Evolutionary conservation across 164 flowering plant species (phyloP).

Genomic region (Chimonanthus praecox): DNA sequence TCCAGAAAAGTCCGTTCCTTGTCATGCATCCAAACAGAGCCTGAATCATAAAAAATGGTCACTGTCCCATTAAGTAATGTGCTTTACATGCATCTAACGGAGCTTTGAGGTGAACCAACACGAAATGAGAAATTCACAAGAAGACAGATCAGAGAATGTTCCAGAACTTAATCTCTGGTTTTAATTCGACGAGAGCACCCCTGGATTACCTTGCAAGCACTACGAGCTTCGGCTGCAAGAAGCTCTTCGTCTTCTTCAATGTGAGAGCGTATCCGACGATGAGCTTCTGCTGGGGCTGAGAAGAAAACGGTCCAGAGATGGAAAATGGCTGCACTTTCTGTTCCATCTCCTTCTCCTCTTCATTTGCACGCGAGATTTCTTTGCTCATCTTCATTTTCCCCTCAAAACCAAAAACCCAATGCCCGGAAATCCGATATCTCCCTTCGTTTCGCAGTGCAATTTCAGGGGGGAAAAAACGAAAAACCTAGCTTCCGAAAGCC

Average conservation of each 20-base stretch:
- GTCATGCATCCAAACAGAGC: too few relatives aligned
- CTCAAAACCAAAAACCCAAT: background rate
- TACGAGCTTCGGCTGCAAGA: slow-evolving; percentile 58
- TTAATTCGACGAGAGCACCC: too few relatives aligned
- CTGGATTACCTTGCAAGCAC: slow-evolving; percentile 45
- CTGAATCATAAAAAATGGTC: too few relatives aligned
- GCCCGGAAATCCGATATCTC: background rate
- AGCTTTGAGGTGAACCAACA: too few relatives aligned
- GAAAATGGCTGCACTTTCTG: background rate
- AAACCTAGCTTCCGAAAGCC: background rate
- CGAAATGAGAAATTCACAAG: too few relatives aligned
- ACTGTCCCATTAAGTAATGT: too few relatives aligned
- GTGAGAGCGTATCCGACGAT: slow-evolving; percentile 71
- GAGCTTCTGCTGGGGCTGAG: slow-evolving; percentile 24
- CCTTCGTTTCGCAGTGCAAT: too few relatives aligned
- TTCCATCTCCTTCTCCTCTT: slow-evolving; percentile 10
- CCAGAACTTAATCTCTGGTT: too few relatives aligned
- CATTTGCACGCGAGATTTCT: slow-evolving; percentile 19
- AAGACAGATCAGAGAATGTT: too few relatives aligned
- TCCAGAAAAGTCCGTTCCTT: too few relatives aligned
- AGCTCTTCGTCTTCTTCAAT: slow-evolving; percentile 69
- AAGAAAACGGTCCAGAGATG: slow-evolving; percentile 11
- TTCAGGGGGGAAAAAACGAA: background rate
- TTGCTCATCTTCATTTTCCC: slow-evolving; percentile 38
- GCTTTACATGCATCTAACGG: too few relatives aligned